Conservation (phyloP, 768 basidiomycete genomes). For the Clathrus columnatus region DNA sequence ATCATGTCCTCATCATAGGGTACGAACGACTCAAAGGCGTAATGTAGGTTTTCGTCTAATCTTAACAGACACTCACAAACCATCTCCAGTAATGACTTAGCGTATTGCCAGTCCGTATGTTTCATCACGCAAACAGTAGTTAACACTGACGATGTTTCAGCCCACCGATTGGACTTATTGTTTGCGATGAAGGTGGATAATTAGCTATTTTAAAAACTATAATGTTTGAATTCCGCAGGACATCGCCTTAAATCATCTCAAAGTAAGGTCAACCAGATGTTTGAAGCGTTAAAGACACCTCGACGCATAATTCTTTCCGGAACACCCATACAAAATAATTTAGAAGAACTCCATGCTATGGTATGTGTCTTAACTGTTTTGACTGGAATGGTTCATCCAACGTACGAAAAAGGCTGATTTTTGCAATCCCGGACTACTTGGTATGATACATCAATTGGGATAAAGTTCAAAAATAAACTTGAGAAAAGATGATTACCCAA, state of each 20-base stretch:
- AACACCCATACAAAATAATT: conserved; percentile 95
- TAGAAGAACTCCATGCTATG: conserved; percentile 95
- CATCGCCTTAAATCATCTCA: conserved; percentile 89
- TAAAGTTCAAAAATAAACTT: conserved; percentile 3
- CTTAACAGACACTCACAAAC: neutral
- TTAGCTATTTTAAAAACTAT: neutral
- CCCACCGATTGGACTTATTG: conserved; percentile 85
- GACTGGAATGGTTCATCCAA: neutral
- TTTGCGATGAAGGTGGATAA: conserved; percentile 84
- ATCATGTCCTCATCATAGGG: conserved; percentile 88
- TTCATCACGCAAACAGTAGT: neutral
- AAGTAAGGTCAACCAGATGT: conserved; percentile 84
- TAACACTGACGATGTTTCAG: conserved; percentile 26
- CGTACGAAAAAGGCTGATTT: conserved; percentile 62
- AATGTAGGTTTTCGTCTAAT: conserved; percentile 42
- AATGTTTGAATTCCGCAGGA: conserved; percentile 33
- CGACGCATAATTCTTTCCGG: conserved; percentile 87
- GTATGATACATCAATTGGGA: conserved; percentile 27
- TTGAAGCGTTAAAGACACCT: conserved; percentile 65
- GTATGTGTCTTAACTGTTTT: conserved; percentile 31
- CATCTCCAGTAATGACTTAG: conserved; percentile 40
- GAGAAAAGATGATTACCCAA: conserved; percentile 57
- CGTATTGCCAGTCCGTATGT: conserved; percentile 50
- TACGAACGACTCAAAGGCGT: conserved; percentile 85
- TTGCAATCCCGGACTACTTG: conserved; percentile 86